Evolutionary conservation across 805 yeast species (phyloP), one percentile per base, ranked within the genome.

Genomic region (Helenozyma baotianmanensis): DNA sequence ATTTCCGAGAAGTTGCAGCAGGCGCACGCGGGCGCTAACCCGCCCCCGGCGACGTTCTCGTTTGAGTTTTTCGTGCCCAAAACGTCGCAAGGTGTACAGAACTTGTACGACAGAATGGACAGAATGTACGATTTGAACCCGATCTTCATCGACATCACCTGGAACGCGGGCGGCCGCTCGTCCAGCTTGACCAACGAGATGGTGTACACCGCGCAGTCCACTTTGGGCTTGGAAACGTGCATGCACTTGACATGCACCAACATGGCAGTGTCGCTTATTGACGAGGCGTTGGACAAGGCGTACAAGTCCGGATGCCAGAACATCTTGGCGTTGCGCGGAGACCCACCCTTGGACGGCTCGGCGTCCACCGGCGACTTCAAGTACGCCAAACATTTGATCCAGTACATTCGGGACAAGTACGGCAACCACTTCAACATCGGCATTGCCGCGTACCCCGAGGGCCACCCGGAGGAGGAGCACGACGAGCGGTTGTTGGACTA

Each of bases 211-310:
- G 77, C 97, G 1, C 95, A 89, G 48, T 79, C 89, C 2, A 89
- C 87, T 3, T 68, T 89, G 35, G 97, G 97, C 7, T 67, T 90
- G 40, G 97, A 90, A 52, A 90, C 97, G 0, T 92, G 97, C 57
- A 89, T 92, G 96, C 98, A 92, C 59, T 70, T 92, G 61, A 92
- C 98, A 2, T 92, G 98, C 54, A 88, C 97, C 12, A 90, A 89
- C 51, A 92, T 92, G 98, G 77, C 88, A 18, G 68, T 78, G 18
- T 76, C 74, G 25, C 67, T 81, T 43, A 83, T 92, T 42, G 96
- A 89, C 53, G 73, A 78, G 38, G 97, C 98, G 4, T 70, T 90
- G 45, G 72, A 78, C 38, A 78, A 78, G 39, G 98, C 97, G 1
- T 85, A 80, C 53, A 75, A 78, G 18, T 80, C 96, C 0, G 98